Evolutionary conservation across 1,284 basidiomycete species (phyloP), one percentile per base, ranked within the genome.

Genomic region (Schizophyllum amplum): DNA sequence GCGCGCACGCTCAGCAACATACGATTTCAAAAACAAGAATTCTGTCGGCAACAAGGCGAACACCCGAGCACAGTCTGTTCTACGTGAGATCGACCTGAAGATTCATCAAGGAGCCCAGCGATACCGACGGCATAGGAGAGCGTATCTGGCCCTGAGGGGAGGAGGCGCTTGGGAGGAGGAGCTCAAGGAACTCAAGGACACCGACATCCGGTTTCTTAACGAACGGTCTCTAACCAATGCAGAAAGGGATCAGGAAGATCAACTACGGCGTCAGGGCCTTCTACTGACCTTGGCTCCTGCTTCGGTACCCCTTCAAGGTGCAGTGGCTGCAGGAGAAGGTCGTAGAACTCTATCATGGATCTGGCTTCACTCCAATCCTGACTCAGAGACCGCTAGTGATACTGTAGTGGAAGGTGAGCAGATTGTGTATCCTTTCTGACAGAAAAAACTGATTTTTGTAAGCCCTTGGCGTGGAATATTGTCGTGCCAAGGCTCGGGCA

Each of bases 51-150:
- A 33, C 27, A 33, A 33, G 27, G 27, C 27, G 6, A 33, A 33
- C 27, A 55, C 69, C 63, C 7, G 71, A 61, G 1, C 67, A 62
- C 13, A 67, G 9, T 15, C 69, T 4, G 21, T 58, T 1, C 51
- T 55, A 11, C 25, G 57, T 4, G 49, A 57, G 13, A 51, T 57
- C 15, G 53, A 56, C 26, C 4, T 51, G 1, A 55, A 42, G 17
- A 54, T 56, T 7, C 55, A 57, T 24, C 55, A 51, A 5, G 52
- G 27, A 5, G 52, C 50, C 22, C 7, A 33, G 17, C 56, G 58
- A 4, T 59, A 59, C 23, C 55, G 61, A 4, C 53, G 54, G 21
- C 57, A 58, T 1, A 47, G 56, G 13, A 52, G 25, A 13, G 47
- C 55, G 5, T 21, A 57, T 3, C 17, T 22, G 23, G 47, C 23